phyloP scores from a whole-genome alignment of 2,329 filamentous ascomycete genomes.

The Cadophora sp. region DNA sequence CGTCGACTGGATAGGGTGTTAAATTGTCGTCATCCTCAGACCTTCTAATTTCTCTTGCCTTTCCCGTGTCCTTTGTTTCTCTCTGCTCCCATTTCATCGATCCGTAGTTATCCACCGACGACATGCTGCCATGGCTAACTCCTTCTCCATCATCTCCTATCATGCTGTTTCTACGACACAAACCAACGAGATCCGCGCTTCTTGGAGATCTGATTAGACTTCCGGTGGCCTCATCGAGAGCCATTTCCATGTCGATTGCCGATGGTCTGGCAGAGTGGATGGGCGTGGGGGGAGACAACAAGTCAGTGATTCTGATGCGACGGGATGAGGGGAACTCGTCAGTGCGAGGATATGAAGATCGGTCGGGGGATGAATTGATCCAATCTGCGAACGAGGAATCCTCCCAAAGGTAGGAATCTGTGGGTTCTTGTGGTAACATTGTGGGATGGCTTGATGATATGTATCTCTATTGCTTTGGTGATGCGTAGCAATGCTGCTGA shows the following conservation, averaged over 20 bases:
- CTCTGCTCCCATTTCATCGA: too few relatives aligned
- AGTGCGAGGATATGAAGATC: neutral
- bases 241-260: neutral
- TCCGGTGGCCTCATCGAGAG: neutral
- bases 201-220: conserved; percentile 3
- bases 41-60: neutral
- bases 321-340: neutral
- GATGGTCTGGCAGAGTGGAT: neutral
- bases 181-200: conserved; percentile 9
- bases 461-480: conserved; percentile 8
- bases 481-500: conserved; percentile 11
- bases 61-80: neutral
- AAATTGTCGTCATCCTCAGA: neutral
- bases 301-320: neutral
- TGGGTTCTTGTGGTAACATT: conserved; percentile 11
- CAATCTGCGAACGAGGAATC: neutral
- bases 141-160: neutral
- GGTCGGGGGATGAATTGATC: neutral
- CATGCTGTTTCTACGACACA: neutral
- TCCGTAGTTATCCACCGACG: too few relatives aligned
- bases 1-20: neutral
- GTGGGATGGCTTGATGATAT: neutral
- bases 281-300: neutral
- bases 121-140: too few relatives aligned
- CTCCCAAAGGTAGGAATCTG: neutral